Conservation (phyloP, 2,329 filamentous ascomycete species). For the Pseudogymnoascus sp. region DNA sequence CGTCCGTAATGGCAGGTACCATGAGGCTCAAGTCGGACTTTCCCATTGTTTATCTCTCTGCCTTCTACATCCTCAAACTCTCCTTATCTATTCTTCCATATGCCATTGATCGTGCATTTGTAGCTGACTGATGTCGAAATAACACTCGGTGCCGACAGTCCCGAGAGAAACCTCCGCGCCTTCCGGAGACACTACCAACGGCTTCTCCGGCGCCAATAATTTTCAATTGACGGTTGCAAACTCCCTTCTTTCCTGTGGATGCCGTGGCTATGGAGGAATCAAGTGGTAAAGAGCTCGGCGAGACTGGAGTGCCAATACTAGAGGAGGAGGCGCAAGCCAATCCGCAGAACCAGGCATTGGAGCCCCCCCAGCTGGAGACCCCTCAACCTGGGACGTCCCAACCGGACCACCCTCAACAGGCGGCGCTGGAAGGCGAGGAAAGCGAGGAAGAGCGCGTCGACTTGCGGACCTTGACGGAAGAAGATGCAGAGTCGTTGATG, state of each 20-base stretch:
- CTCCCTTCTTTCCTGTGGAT: background rate
- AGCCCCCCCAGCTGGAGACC: background rate
- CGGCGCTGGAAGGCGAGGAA: background rate
- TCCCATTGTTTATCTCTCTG: background rate
- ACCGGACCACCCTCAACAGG: background rate
- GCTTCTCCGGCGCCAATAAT: background rate
- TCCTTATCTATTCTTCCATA: background rate
- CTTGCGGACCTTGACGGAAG: slow-evolving; percentile 26
- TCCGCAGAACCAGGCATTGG: background rate
- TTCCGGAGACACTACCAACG: background rate
- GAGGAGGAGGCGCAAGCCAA: background rate
- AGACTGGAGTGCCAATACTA: background rate
- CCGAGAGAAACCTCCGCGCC: background rate
- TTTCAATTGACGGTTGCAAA: background rate
- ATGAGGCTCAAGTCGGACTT: background rate
- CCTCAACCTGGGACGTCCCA: no score
- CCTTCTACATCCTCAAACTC: background rate
- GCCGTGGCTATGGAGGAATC: background rate
- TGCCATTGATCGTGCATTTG: background rate
- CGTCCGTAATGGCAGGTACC: background rate
- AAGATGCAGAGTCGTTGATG: slow-evolving; percentile 51
- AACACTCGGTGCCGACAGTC: background rate
- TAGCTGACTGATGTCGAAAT: background rate
- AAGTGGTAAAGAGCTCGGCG: background rate
- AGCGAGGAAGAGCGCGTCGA: background rate